These are phyloP conservation scores for Buxus sempervirens DNA, from an alignment of 164 flowering plant species.

Conservation along the genomic window DNA sequence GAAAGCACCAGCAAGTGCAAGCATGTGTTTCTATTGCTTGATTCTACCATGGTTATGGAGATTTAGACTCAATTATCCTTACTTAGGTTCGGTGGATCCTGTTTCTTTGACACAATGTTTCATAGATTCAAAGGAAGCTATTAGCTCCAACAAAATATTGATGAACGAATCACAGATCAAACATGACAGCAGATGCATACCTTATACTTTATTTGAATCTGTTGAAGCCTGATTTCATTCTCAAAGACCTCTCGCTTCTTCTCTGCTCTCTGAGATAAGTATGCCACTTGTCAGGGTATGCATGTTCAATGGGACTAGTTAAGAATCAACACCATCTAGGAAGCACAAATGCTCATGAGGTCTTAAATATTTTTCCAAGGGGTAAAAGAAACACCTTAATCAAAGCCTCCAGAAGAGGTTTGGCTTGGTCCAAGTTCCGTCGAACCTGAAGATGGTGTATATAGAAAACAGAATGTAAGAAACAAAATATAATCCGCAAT, in stretches of 20 bases:
- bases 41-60: neutral
- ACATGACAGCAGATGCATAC: slow-evolving; percentile 27
- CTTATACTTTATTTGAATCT: slow-evolving; percentile 83
- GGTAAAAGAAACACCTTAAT: slow-evolving; percentile 55
- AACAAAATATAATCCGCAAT: neutral
- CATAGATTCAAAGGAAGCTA: neutral
- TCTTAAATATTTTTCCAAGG: neutral
- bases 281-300: slow-evolving; percentile 3
- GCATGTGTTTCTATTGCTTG: no score
- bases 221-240: slow-evolving; percentile 80
- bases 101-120: neutral
- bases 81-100: neutral
- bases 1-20: neutral
- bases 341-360: slow-evolving; percentile 1
- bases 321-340: neutral
- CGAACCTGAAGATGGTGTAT: slow-evolving; percentile 55
- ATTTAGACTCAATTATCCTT: neutral
- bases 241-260: slow-evolving; percentile 91
- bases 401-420: slow-evolving; percentile 72
- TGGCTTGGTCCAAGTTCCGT: slow-evolving; percentile 96
- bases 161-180: neutral
- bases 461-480: slow-evolving; percentile 2
- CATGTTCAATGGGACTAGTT: slow-evolving; percentile 1
- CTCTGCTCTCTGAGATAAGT: slow-evolving; percentile 83
- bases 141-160: neutral